Percentiles rank a stretch among this genome's conserved stretches.
These are phyloP conservation scores for Ganoderma lingzhi DNA, from an alignment of 1,284 basidiomycete species.

Conservation along the genomic window DNA sequence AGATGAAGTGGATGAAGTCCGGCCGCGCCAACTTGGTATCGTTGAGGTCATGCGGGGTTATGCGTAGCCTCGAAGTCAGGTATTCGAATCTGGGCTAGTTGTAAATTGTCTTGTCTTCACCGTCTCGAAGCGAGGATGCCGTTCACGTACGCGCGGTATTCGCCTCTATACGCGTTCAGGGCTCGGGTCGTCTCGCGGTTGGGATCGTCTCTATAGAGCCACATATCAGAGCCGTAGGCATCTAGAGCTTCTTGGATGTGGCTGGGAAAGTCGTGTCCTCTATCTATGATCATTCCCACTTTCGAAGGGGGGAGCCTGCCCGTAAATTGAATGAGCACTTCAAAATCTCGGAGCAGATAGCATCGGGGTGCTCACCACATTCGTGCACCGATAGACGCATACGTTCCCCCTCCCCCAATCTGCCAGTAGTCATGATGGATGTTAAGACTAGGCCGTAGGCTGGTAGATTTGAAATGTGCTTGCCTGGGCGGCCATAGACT, in stretches of 20 bases:
- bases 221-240: constrained; percentile 79
- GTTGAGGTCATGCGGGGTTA: constrained; percentile 75
- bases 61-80: constrained; percentile 74
- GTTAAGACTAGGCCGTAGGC: neutral
- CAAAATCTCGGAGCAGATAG: neutral
- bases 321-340: neutral
- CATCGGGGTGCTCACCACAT: constrained; percentile 64
- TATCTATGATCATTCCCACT: constrained; percentile 87
- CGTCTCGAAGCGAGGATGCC: too few species aligned
- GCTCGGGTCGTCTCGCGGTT: constrained; percentile 73
- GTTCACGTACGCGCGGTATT: constrained; percentile 68
- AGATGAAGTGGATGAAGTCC: constrained; percentile 84
- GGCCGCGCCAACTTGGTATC: constrained; percentile 63
- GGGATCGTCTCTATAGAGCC: constrained; percentile 74
- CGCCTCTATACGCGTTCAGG: constrained; percentile 81
- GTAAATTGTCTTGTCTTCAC: neutral
- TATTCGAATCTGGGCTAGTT: constrained; percentile 75
- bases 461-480: constrained; percentile 25
- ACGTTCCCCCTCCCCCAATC: constrained; percentile 93
- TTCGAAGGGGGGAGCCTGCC: constrained; percentile 66
- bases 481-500: constrained; percentile 59
- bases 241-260: constrained; percentile 65
- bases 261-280: constrained; percentile 80
- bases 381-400: constrained; percentile 80
- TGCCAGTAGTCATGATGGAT: constrained; percentile 40